Evolutionary conservation across 2,329 filamentous ascomycete genomes (phyloP).

Genomic region (Knufia petricola): DNA sequence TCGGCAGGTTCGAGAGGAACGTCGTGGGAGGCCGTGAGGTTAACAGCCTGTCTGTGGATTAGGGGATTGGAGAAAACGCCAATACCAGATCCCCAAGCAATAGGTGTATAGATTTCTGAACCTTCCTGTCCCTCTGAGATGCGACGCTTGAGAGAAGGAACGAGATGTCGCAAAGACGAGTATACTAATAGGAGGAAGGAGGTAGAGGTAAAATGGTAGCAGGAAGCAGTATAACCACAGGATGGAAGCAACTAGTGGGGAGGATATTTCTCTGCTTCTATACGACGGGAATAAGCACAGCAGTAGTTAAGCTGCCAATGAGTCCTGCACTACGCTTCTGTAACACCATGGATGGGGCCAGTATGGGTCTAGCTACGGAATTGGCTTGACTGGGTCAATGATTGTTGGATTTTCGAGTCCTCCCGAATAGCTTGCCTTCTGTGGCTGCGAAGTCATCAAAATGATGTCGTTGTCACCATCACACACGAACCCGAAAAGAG

Average conservation of each 20-base stretch:
- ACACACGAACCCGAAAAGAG: constrained; percentile 1
- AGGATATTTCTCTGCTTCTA: neutral
- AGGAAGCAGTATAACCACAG: constrained; percentile 4
- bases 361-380: constrained; percentile 6
- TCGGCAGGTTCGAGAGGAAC: neutral
- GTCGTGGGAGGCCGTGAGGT: constrained; percentile 6
- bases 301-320: neutral
- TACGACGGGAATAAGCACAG: constrained; percentile 7
- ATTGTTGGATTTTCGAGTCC: constrained; percentile 9
- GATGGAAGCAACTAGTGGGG: neutral
- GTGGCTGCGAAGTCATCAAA: neutral
- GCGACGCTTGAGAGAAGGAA: constrained; percentile 14
- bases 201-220: constrained; percentile 13
- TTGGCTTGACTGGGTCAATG: constrained; percentile 6
- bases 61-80: constrained; percentile 20
- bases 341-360: constrained; percentile 5
- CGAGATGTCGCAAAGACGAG: constrained; percentile 14
- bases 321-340: neutral
- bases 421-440: constrained; percentile 5
- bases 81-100: constrained; percentile 9
- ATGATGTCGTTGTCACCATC: constrained; percentile 8
- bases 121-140: constrained; percentile 15
- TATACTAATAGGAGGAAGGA: constrained; percentile 5
- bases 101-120: constrained; percentile 14
- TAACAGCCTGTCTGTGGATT: constrained; percentile 11